Percentiles rank a stretch among this genome's conserved stretches.
Conservation (phyloP, 2,329 filamentous ascomycete genomes). For the Diaporthe eres region DNA sequence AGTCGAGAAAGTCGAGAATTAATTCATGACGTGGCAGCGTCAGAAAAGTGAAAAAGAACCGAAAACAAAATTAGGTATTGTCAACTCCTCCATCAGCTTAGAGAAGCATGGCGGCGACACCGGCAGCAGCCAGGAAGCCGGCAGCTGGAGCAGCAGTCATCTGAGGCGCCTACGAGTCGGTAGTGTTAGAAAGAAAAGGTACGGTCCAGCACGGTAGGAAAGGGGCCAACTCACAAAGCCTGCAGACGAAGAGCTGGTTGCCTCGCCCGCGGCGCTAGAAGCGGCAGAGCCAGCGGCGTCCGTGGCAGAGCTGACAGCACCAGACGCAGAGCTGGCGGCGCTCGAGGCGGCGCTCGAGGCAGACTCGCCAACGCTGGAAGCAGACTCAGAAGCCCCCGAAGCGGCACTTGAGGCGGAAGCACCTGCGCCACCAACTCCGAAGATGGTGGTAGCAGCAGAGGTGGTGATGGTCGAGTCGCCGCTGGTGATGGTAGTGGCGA, state of each 20-base stretch:
- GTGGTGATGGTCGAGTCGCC: constrained; percentile 52
- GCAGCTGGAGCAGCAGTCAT: constrained; percentile 59
- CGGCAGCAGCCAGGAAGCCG: constrained; percentile 64
- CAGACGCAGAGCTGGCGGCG: constrained; percentile 43
- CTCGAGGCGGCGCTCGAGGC: constrained; percentile 44
- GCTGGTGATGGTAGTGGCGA: constrained; percentile 53
- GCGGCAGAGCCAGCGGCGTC: constrained; percentile 37
- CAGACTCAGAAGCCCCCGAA: constrained; percentile 41
- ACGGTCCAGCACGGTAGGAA: too few relatives aligned
- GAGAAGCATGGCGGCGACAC: constrained; percentile 63
- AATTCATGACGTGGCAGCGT: constrained; percentile 19
- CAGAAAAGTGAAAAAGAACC: constrained; percentile 15
- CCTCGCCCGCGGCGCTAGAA: constrained; percentile 2
- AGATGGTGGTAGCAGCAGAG: constrained; percentile 55
- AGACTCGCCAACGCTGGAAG: constrained; percentile 47
- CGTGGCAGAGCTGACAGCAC: constrained; percentile 39
- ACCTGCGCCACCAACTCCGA: constrained; percentile 44
- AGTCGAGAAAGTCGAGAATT: constrained; percentile 37
- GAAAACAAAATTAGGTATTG: neutral
- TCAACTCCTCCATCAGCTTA: constrained; percentile 50
- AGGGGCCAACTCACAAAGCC: constrained; percentile 47
- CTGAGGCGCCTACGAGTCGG: constrained; percentile 51
- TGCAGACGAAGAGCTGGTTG: constrained; percentile 42
- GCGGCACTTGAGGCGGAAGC: constrained; percentile 43
- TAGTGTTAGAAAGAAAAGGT: constrained; percentile 43